Evolutionary conservation across 176 grass and related monocot species (phyloP), one percentile per base, ranked within the genome.

Genomic region (Saccharum spontaneum): DNA sequence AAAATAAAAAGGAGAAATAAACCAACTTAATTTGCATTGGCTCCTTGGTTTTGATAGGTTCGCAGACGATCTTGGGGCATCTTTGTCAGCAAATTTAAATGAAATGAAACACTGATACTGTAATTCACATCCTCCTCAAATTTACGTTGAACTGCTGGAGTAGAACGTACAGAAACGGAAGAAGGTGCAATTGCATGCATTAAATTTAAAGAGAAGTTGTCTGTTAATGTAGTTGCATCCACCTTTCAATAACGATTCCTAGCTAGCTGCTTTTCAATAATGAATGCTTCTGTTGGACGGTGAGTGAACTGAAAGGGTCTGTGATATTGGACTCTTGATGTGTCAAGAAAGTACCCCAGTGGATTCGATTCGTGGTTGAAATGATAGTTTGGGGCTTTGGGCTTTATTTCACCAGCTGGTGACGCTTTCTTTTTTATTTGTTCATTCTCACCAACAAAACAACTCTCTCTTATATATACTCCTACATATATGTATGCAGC

Each of bases 41-140:
- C 14, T 46, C 12, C 33, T 65, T 34, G 13, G 46, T 76, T 54
- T 74, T 80, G 76, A 75, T 74, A 61, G 84, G 59, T 13, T 80
- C 2, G 6, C 3, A 34, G 41, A 67, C 23, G 45, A 86, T 78
- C 66, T 46, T 8, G 13, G 24, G 76, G 6, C 12, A 82, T 86
- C 75, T 83, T 83, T 86, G 79, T 86, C 59, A 86, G 81, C 22
- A 46, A 64, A 75, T 33, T 75, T 11, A 71, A 77, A 13, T 78
- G 67, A 71, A 77, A 13, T 78, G 57, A 28, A 39, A 79, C 18
- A 14, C 15, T 18, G 33, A 81, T 36, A 36, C 34, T 36, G 34
- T 36, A 59, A 48, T 87, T 82, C 37, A 44, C 4, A 72, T 14
- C 7, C 13, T 82, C n/a, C 37, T 38, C 3, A 67, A 34, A 67